Percentiles rank a stretch among this genome's conserved stretches.
These are phyloP conservation scores for Stramenopiles sp. DNA, from an alignment of 352 stramenopile genomes.

Conservation along the genomic window DNA sequence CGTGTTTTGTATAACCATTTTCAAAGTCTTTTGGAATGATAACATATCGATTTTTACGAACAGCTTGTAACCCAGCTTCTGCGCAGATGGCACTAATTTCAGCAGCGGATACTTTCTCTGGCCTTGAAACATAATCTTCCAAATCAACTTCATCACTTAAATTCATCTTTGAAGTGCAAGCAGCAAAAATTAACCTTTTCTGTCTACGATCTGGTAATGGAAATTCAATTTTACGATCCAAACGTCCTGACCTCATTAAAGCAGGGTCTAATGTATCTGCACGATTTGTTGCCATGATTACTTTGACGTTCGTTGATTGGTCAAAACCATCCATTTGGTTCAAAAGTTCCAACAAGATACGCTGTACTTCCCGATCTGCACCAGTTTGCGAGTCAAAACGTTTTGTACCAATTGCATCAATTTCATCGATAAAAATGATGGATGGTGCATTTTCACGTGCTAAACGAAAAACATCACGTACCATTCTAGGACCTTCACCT, in stretches of 20 bases:
- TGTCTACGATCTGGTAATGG: slow-evolving; percentile 91
- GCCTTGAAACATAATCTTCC: slow-evolving; percentile 99
- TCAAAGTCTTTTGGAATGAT: slow-evolving; percentile 99
- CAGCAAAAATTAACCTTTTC: slow-evolving; percentile 99
- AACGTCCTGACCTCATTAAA: slow-evolving; percentile 81
- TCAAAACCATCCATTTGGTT: slow-evolving; percentile 99
- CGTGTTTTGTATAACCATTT: slow-evolving; percentile 96
- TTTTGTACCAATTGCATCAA: slow-evolving; percentile 98
- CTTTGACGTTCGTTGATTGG: slow-evolving; percentile 98
- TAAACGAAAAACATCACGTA: slow-evolving; percentile 99
- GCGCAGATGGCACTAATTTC: slow-evolving; percentile 96
- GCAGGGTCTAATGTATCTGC: slow-evolving; percentile 96
- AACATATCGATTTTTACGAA: slow-evolving; percentile 98
- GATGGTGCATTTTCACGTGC: slow-evolving; percentile 94
- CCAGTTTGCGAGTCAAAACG: slow-evolving; percentile 91
- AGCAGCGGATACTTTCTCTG: slow-evolving; percentile 94
- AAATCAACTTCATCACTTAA: slow-evolving; percentile 95
- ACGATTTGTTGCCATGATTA: slow-evolving; percentile 99
- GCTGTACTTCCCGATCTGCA: slow-evolving; percentile 65
- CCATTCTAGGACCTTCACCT: slow-evolving; percentile 93
- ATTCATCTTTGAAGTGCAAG: slow-evolving; percentile 98
- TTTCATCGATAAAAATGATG: slow-evolving; percentile 99
- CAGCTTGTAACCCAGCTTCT: slow-evolving; percentile 93
- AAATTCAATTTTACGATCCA: slow-evolving; percentile 99
- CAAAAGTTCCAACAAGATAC: slow-evolving; percentile 97